These are phyloP conservation scores for Cercis canadensis DNA, from an alignment of 306 rosid genomes.

Conservation along the genomic window DNA sequence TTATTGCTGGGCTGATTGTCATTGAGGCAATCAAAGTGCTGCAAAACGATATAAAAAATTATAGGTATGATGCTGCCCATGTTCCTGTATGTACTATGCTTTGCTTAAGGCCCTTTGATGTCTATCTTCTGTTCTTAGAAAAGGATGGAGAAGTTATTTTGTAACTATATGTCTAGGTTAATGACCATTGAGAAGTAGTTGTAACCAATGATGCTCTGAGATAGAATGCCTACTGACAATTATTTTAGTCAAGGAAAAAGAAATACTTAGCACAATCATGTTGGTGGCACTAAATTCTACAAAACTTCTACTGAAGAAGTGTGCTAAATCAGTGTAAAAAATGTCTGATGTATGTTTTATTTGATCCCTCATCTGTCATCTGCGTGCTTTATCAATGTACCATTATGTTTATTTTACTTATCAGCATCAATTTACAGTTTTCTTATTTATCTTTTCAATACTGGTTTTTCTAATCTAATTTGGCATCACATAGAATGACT, in stretches of 20 bases:
- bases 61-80: slow-evolving; percentile 62
- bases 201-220: slow-evolving; percentile 18
- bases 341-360: neutral
- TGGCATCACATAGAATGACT: slow-evolving; percentile 72
- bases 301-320: slow-evolving; percentile 18
- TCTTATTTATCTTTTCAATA: neutral
- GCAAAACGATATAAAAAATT: slow-evolving; percentile 65
- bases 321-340: slow-evolving; percentile 1
- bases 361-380: slow-evolving; percentile 7
- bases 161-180: slow-evolving; percentile 21
- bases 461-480: slow-evolving; percentile 24
- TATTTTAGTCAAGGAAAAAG: neutral
- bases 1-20: slow-evolving; percentile 97
- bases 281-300: no score
- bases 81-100: slow-evolving; percentile 16
- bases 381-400: slow-evolving; percentile 4
- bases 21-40: slow-evolving; percentile 97
- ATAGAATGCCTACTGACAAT: slow-evolving; percentile 18
- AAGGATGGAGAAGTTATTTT: slow-evolving; percentile 15
- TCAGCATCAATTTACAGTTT: neutral
- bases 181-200: slow-evolving; percentile 18
- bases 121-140: no score
- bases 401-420: neutral
- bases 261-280: no score
- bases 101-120: neutral